These are phyloP conservation scores for Microbotryomycetes sp. DNA, from an alignment of 1,284 basidiomycete species.

Conservation along the genomic window DNA sequence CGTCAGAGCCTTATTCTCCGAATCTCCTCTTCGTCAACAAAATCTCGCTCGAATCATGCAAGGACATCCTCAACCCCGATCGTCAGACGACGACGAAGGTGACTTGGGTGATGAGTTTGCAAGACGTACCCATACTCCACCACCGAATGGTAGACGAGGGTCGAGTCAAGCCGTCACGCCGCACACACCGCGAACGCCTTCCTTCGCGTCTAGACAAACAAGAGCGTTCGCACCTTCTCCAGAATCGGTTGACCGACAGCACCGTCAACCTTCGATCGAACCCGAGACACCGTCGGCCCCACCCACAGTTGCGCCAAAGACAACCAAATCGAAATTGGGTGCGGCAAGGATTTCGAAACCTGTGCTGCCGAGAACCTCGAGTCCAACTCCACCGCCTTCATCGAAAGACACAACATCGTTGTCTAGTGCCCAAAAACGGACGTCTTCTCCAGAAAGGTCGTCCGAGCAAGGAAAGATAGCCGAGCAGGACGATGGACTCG, in stretches of 20 bases:
- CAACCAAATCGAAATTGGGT: neutral
- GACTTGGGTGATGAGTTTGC: neutral
- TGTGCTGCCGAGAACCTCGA: neutral
- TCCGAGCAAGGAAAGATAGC: neutral
- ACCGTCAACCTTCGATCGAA: neutral
- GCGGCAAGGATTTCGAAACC: neutral
- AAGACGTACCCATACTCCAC: neutral
- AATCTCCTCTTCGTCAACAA: conserved; percentile 69
- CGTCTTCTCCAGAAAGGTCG: neutral
- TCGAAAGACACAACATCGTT: neutral
- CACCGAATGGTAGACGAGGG: neutral
- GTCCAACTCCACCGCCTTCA: neutral
- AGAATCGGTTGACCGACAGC: too few relatives aligned
- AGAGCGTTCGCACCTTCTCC: neutral
- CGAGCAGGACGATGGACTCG: neutral
- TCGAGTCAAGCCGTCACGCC: neutral
- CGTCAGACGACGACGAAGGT: neutral
- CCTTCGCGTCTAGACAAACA: neutral
- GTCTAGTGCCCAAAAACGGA: neutral
- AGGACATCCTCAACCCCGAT: conserved; percentile 13
- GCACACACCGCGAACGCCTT: neutral
- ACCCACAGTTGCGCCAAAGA: neutral
- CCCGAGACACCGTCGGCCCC: neutral
- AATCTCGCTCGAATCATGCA: conserved; percentile 53
- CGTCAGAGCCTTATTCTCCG: conserved; percentile 81